Base-by-base conservation (phyloP, 1,284 basidiomycete genomes). In the Leccinum griseonigrum region DNA sequence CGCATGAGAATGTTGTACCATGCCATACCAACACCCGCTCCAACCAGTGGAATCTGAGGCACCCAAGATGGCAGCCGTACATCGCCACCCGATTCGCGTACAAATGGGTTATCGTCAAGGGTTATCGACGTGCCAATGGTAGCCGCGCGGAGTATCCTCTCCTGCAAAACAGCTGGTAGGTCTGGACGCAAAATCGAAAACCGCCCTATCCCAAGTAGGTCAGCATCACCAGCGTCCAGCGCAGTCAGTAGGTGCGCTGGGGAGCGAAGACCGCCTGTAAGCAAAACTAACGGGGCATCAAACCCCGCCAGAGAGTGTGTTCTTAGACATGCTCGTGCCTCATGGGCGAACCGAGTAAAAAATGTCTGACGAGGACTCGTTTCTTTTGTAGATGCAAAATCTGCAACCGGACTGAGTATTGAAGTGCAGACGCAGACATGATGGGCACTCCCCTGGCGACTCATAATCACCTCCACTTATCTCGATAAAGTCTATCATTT, bases 381-480 rank as follows among this genome's bases (percentile, higher is more conserved):
- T 18, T 14, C 29, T 40, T 62, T 62, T 28, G 54, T 32, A 4
- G 65, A 64, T 72, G 81, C 74, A 50, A 85, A 86, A 38, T 80
- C 83, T 85, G 56, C 11, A 9, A 52, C 1, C 1, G 29, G 26
- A 28, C 22, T 58, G 48, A 56, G 54, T 5, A 18, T 38, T 11
- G 48, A 8, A 46, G 43, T 48, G 31, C 34, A 8, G 10, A 22
- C 5, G 31, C 32, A 10, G 40, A 22, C 8, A 22, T 31, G 4
- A 29, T 55, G 28, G 36, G 11, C 29, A 26, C 2, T 63, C 70
- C 87, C 91, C 85, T 66, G 91, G 90, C 29, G 82, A 84, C 71
- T 95, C 91, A 68, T 96, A 96, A 70, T 91, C 89, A 2, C 94
- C 94, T 3, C 94, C 94, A 64, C 89, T 93, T 62, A 96, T 85